These are phyloP conservation scores for Parascedosporium putredinis DNA, from an alignment of 2,329 filamentous ascomycete genomes.

Conservation along the genomic window DNA sequence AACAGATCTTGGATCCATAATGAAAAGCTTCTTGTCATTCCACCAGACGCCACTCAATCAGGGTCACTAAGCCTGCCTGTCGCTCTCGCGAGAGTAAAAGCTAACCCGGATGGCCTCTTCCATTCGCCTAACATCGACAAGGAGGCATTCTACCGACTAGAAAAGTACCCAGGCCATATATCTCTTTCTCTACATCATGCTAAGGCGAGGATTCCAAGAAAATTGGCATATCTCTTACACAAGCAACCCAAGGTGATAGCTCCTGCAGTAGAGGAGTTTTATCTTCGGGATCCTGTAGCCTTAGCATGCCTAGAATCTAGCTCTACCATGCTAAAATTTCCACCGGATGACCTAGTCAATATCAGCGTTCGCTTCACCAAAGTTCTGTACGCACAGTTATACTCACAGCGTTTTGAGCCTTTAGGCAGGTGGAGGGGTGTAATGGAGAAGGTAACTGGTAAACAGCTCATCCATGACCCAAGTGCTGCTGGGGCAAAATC, in stretches of 20 bases:
- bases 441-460: constrained; percentile 12
- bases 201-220: constrained; percentile 65
- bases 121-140: constrained; percentile 67
- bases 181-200: constrained; percentile 65
- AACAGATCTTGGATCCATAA: constrained; percentile 84
- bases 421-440: constrained; percentile 38
- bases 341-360: constrained; percentile 68
- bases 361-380: constrained; percentile 76
- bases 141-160: constrained; percentile 82
- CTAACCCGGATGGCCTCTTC: constrained; percentile 47
- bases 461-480: neutral
- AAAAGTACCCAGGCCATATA: constrained; percentile 73
- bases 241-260: constrained; percentile 65
- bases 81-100: constrained; percentile 51
- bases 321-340: constrained; percentile 49
- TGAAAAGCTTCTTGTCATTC: constrained; percentile 65
- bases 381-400: constrained; percentile 82
- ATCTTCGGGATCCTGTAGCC: constrained; percentile 72
- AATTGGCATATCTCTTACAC: constrained; percentile 70
- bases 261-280: constrained; percentile 82
- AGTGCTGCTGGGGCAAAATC: constrained; percentile 13
- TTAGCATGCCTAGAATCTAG: constrained; percentile 57
- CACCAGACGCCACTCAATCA: constrained; percentile 30
- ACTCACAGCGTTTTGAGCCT: constrained; percentile 70
- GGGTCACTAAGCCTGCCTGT: constrained; percentile 47